These are phyloP conservation scores for Alternaria consortialis DNA, from an alignment of 2,329 filamentous ascomycete genomes.

Conservation along the genomic window DNA sequence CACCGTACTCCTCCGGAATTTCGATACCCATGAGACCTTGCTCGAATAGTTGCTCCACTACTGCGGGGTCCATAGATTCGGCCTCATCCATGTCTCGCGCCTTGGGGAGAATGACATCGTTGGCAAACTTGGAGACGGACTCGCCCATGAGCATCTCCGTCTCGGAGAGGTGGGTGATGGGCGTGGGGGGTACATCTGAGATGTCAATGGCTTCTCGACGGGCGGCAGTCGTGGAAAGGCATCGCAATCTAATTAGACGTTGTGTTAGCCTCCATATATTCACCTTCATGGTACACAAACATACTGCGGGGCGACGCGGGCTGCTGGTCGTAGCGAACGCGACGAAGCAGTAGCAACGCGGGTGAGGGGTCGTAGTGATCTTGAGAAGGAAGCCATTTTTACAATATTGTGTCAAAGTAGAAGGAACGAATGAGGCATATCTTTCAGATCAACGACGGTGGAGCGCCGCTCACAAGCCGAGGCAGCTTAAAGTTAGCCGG, in stretches of 20 bases:
- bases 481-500: slow-evolving; percentile 18
- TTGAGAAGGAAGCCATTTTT: slow-evolving; percentile 45
- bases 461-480: slow-evolving; percentile 14
- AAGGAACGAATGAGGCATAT: not conserved
- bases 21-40: slow-evolving; percentile 97
- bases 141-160: slow-evolving; percentile 90
- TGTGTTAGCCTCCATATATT: slow-evolving; percentile 10
- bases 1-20: slow-evolving; percentile 96
- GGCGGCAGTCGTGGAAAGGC: slow-evolving; percentile 54
- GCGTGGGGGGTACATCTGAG: slow-evolving; percentile 82
- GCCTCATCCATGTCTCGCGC: slow-evolving; percentile 98
- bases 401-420: not conserved
- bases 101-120: slow-evolving; percentile 86
- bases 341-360: slow-evolving; percentile 41
- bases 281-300: not conserved
- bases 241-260: slow-evolving; percentile 44
- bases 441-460: not conserved
- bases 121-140: slow-evolving; percentile 87
- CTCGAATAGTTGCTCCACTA: slow-evolving; percentile 95
- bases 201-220: slow-evolving; percentile 60
- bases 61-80: slow-evolving; percentile 85
- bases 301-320: slow-evolving; percentile 45
- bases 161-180: slow-evolving; percentile 92
- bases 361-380: slow-evolving; percentile 42
- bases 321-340: slow-evolving; percentile 38